Evolutionary conservation across 129 eudicot species (phyloP).

Genomic region (Logfia minima): DNA sequence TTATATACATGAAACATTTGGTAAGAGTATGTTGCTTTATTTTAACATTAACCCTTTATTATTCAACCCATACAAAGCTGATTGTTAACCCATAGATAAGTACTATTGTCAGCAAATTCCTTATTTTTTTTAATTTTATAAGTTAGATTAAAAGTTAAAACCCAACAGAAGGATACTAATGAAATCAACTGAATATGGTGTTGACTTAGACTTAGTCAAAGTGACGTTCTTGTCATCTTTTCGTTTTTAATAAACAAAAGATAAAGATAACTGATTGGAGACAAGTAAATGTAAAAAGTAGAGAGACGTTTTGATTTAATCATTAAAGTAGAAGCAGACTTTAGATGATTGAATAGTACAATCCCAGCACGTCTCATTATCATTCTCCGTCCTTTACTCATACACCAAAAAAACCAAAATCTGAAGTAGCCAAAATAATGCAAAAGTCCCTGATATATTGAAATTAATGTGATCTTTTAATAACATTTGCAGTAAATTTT

Average conservation of each 20-base stretch:
- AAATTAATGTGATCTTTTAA: neutral
- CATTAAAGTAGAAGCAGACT: slow-evolving; percentile 28
- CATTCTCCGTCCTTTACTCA: slow-evolving; percentile 42
- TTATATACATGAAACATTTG: no score
- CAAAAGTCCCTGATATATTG: neutral
- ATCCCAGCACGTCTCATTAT: slow-evolving; percentile 44
- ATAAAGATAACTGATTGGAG: neutral
- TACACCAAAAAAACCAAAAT: neutral
- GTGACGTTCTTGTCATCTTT: neutral
- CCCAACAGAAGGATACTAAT: neutral
- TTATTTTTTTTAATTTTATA: no score
- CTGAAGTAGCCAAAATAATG: slow-evolving; percentile 1
- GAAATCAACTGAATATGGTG: neutral
- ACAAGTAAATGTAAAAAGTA: slow-evolving; percentile 11
- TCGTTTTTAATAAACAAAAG: neutral
- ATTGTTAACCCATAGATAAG: neutral
- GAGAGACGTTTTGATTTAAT: slow-evolving; percentile 26
- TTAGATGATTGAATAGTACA: slow-evolving; percentile 25
- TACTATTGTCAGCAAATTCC: no score
- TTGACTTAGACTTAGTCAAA: neutral
- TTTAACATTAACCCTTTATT: no score
- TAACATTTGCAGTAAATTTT: no score
- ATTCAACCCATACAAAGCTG: neutral
- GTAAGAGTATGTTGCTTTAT: no score
- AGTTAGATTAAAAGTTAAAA: no score